A percentile compares a stretch with the other conserved stretches of the same genome.
Conservation (phyloP, 2,329 filamentous ascomycete genomes). For the Pseudogymnoascus sp. region DNA sequence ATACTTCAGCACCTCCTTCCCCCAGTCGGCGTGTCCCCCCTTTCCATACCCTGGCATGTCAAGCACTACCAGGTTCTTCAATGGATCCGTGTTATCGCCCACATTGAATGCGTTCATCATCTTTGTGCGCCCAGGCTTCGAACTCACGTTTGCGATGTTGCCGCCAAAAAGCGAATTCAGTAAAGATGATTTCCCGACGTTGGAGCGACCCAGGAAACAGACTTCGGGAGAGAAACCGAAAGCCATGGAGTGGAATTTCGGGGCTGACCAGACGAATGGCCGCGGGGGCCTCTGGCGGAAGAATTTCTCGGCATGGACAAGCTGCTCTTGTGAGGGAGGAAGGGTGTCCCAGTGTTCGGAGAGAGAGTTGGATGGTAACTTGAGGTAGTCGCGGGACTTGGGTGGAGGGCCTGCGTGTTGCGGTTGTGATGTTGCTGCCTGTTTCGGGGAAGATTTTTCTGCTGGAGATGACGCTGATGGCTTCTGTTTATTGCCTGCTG, state of each 20-base stretch:
- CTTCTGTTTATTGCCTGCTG: not conserved
- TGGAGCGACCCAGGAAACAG: conserved; percentile 59
- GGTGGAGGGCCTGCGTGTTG: not conserved
- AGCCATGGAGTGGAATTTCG: conserved; percentile 54
- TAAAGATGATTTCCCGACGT: conserved; percentile 63
- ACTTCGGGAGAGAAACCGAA: conserved; percentile 35
- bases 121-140: conserved; percentile 54
- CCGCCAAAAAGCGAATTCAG: conserved; percentile 56
- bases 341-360: conserved; percentile 46
- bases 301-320: conserved; percentile 39
- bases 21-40: conserved; percentile 56
- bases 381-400: conserved; percentile 12
- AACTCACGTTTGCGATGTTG: conserved; percentile 48
- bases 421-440: not conserved
- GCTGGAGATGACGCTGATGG: not conserved
- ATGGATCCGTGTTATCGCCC: conserved; percentile 32
- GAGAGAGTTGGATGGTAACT: conserved; percentile 22
- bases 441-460: not conserved
- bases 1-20: conserved; percentile 62
- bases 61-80: conserved; percentile 46
- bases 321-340: conserved; percentile 37
- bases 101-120: conserved; percentile 63
- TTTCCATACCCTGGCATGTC: conserved; percentile 69
- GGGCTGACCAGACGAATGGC: conserved; percentile 52
- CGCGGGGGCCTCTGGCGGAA: conserved; percentile 40